Conservation (phyloP, 495 filamentous ascomycete species). For the Aspergillus affinis region DNA sequence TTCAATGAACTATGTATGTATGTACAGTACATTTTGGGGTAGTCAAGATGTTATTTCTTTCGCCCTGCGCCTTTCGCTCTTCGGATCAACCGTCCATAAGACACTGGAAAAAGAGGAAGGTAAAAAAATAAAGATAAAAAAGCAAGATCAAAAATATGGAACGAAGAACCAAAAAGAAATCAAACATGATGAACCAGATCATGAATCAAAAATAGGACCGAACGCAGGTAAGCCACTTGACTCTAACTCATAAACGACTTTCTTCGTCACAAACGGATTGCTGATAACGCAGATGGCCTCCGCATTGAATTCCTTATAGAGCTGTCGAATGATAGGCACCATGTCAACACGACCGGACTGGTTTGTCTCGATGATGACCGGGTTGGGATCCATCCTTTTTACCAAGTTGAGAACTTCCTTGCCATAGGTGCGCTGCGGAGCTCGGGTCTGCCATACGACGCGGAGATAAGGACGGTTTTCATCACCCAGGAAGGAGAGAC, state of each 20-base stretch:
- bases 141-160: not conserved
- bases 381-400: slow-evolving; percentile 48
- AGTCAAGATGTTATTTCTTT: not conserved
- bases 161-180: not conserved
- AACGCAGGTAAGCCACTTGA: slow-evolving; percentile 67
- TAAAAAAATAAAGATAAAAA: slow-evolving; percentile 4
- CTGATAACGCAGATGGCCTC: slow-evolving; percentile 77
- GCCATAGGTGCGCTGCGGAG: slow-evolving; percentile 55
- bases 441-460: slow-evolving; percentile 59
- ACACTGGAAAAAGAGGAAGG: not conserved
- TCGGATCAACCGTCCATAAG: not conserved
- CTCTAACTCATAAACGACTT: slow-evolving; percentile 74
- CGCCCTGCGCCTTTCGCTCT: not conserved
- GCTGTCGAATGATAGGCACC: slow-evolving; percentile 55
- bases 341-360: slow-evolving; percentile 51
- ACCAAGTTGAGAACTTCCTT: slow-evolving; percentile 52
- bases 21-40: not conserved
- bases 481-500: slow-evolving; percentile 50
- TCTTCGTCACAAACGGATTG: slow-evolving; percentile 69
- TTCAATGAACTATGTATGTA: not conserved
- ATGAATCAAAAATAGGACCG: slow-evolving; percentile 82
- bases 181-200: slow-evolving; percentile 17
- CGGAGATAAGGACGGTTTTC: slow-evolving; percentile 50
- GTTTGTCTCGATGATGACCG: slow-evolving; percentile 56
- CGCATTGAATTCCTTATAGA: slow-evolving; percentile 57